Evolutionary conservation across 176 grass and related monocot species (phyloP).

Genomic region (Phoenix dactylifera): DNA sequence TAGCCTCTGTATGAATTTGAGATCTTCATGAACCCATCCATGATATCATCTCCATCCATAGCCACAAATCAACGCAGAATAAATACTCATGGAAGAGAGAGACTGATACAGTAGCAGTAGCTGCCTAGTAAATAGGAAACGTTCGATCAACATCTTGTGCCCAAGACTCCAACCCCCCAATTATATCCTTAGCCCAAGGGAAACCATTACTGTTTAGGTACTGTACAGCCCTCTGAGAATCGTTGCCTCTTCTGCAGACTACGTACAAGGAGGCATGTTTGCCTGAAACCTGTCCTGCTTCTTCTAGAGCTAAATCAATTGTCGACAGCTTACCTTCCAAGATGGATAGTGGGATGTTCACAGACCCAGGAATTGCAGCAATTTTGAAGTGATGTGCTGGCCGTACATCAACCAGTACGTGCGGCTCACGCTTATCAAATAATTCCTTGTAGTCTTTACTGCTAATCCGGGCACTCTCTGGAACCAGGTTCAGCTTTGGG

Average conservation of each 20-base stretch:
- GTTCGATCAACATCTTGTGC: conserved; percentile 43
- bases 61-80: no score
- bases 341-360: conserved; percentile 56
- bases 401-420: conserved; percentile 67
- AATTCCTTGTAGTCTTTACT: conserved; percentile 55
- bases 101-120: no score
- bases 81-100: no score
- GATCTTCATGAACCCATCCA: no score
- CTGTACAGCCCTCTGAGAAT: conserved; percentile 60
- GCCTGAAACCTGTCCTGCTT: not conserved
- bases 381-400: conserved; percentile 85
- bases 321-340: conserved; percentile 52
- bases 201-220: conserved; percentile 62
- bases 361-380: conserved; percentile 43
- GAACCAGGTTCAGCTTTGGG: conserved; percentile 36
- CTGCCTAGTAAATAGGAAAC: conserved; percentile 53
- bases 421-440: conserved; percentile 36
- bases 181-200: conserved; percentile 50
- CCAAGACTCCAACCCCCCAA: conserved; percentile 76
- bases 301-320: conserved; percentile 35
- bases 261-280: conserved; percentile 39
- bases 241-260: conserved; percentile 78
- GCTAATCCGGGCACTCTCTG: conserved; percentile 40
- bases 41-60: no score
- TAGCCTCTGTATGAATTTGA: no score